Evolutionary conservation across 495 filamentous ascomycete genomes (phyloP).

Genomic region (Aspergillus olivimuriae): DNA sequence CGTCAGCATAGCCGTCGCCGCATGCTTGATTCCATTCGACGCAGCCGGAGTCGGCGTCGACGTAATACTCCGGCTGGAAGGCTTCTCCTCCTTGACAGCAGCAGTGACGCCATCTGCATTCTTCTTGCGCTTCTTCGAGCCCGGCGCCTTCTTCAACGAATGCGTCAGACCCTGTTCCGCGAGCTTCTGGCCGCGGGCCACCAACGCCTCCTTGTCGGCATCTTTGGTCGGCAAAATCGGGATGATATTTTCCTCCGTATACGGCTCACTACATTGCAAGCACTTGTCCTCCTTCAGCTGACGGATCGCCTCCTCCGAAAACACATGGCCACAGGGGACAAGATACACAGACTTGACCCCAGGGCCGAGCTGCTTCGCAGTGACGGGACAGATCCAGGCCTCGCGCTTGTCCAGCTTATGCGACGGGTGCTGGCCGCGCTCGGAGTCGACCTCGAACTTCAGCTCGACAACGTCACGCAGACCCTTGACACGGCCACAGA

Average conservation of each 20-base stretch:
- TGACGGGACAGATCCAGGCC: slow-evolving; percentile 78
- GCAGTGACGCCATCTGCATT: slow-evolving; percentile 21
- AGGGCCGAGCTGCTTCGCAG: slow-evolving; percentile 78
- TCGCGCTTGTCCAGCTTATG: slow-evolving; percentile 42
- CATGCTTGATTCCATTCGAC: slow-evolving; percentile 68
- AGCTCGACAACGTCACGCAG: slow-evolving; percentile 87
- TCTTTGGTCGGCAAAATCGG: slow-evolving; percentile 68
- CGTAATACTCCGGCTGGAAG: slow-evolving; percentile 21
- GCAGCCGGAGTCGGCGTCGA: slow-evolving; percentile 25
- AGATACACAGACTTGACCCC: slow-evolving; percentile 78
- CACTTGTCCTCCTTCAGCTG: slow-evolving; percentile 64
- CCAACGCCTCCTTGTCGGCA: slow-evolving; percentile 62
- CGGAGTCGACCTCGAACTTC: slow-evolving; percentile 59
- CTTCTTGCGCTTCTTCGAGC: slow-evolving; percentile 67
- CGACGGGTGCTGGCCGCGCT: slow-evolving; percentile 25
- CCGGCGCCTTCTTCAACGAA: slow-evolving; percentile 74
- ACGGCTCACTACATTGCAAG: slow-evolving; percentile 65
- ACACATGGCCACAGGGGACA: slow-evolving; percentile 93
- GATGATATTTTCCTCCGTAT: slow-evolving; percentile 72
- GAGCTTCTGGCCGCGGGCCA: slow-evolving; percentile 57
- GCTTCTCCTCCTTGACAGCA: neutral
- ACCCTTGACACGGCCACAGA: slow-evolving; percentile 66
- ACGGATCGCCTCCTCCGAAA: slow-evolving; percentile 75
- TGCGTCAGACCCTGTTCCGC: slow-evolving; percentile 71
- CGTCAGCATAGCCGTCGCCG: slow-evolving; percentile 76